phyloP scores from a whole-genome alignment of 2,329 filamentous ascomycete genomes.

The Fonsecaea pedrosoi region DNA sequence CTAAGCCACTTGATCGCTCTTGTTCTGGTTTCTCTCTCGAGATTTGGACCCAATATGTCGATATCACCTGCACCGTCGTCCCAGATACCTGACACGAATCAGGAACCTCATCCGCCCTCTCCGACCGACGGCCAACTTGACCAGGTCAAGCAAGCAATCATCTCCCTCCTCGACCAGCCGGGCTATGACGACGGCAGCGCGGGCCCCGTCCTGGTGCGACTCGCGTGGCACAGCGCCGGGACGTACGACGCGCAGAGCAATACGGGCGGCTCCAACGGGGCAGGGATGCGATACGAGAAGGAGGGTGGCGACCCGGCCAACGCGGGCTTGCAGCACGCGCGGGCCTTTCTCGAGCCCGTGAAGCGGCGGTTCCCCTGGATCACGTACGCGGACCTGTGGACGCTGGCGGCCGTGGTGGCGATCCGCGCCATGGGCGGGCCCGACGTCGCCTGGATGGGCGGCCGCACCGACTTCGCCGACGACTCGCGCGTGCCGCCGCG shows the following conservation, averaged over 20 bases:
- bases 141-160: conserved; percentile 62
- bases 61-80: conserved; percentile 2
- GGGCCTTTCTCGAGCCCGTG: conserved; percentile 68
- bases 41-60: conserved; percentile 10
- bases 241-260: conserved; percentile 66
- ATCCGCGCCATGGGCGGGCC: conserved; percentile 68
- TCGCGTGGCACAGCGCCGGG: conserved; percentile 70
- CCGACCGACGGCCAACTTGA: conserved; percentile 40
- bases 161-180: conserved; percentile 63
- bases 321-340: conserved; percentile 68
- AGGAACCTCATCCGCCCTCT: neutral
- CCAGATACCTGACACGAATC: neutral
- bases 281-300: conserved; percentile 69
- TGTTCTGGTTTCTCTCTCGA: neutral
- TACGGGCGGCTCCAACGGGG: conserved; percentile 69
- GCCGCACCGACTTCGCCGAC: conserved; percentile 68
- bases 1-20: neutral
- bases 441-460: conserved; percentile 62
- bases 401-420: conserved; percentile 65
- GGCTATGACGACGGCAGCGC: conserved; percentile 70
- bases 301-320: conserved; percentile 71
- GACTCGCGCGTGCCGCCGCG: conserved; percentile 65
- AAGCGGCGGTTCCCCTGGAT: conserved; percentile 67
- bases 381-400: conserved; percentile 71
- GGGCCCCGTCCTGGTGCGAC: conserved; percentile 67